Evolutionary conservation across 2,329 filamentous ascomycete species (phyloP).

Genomic region (Pseudofabraea citricarpa): DNA sequence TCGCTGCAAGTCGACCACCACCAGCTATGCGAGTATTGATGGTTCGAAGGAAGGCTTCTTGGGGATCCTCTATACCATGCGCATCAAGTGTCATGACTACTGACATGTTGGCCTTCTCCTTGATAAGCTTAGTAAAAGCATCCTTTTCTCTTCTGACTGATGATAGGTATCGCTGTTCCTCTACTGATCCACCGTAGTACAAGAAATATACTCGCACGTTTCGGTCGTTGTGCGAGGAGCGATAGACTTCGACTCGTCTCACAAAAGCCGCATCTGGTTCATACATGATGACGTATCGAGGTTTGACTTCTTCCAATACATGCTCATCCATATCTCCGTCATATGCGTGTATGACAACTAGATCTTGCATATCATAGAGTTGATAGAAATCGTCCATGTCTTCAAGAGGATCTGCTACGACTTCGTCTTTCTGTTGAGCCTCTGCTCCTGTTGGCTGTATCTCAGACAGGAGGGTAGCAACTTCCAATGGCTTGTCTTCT

Average conservation of each 20-base stretch:
- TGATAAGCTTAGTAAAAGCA: conserved; percentile 89
- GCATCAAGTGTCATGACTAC: conserved; percentile 74
- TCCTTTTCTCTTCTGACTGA: conserved; percentile 93
- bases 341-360: conserved; percentile 87
- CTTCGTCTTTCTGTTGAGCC: conserved; percentile 68
- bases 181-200: conserved; percentile 91
- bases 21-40: conserved; percentile 96
- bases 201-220: conserved; percentile 94
- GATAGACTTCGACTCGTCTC: conserved; percentile 88
- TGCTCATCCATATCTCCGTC: conserved; percentile 95
- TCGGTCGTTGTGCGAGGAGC: conserved; percentile 85
- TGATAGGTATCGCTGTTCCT: conserved; percentile 90
- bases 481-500: conserved; percentile 78
- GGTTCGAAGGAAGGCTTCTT: conserved; percentile 89
- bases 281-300: conserved; percentile 97
- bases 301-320: conserved; percentile 89
- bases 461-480: conserved; percentile 76
- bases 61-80: conserved; percentile 68
- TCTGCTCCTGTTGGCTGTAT: conserved; percentile 78
- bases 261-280: conserved; percentile 95
- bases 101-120: conserved; percentile 90
- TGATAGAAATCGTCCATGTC: conserved; percentile 91
- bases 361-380: conserved; percentile 84
- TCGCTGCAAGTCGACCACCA: conserved; percentile 78
- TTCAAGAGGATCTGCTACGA: conserved; percentile 74